Base-by-base conservation (phyloP, 2,329 filamentous ascomycete species). In the Alternaria arbusti region DNA sequence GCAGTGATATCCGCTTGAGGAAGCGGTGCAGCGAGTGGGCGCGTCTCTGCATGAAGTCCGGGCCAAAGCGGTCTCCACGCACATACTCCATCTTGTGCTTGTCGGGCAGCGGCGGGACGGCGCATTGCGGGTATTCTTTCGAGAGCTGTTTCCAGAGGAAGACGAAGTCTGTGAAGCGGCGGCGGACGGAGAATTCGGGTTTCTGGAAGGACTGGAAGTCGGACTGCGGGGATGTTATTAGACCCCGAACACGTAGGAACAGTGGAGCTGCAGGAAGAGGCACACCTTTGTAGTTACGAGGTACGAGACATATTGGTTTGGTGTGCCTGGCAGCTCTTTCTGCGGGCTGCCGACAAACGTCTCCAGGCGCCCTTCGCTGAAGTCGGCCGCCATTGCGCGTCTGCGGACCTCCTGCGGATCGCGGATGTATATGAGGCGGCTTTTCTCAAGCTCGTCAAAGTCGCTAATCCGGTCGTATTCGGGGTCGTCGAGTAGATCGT, bases 21-120 rank as follows among this genome's bases (percentile, higher is more conserved):
- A 99, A 99, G 56, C 96, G 91, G 81, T 96, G 91, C 56, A 99
- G 86, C 4, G 94, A 97, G 84, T 94, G 91, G 54, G 93, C 94
- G 70, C 96, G 89, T 32, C 96, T 90, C 49, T 89, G 86, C 32
- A 94, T 99, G 79, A 99, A 99, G 82, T 98, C 96, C 54, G 90
- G 82, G 9, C 94, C 94, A 81, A 99, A 99, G 67, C 96, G 91
- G 83, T 98, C 95, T 71, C 96, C 96, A 36, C 94, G 92, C 55
- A 98, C 96, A 78, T 98, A 98, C 77, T 97, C 94, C 92, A 99
- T 97, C 82, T 96, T 96, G 85, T 98, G 95, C 86, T 98, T 99
- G 82, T 98, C 96, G 57, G 96, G 96, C 57, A 99, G 86, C 50
- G 96, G 96, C 28, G 96, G 96, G 4, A 99, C 93, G 51, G 96